Evolutionary conservation across 768 basidiomycete genomes (phyloP), one percentile per base, ranked within the genome.

Genomic region (Lactarius sp.): DNA sequence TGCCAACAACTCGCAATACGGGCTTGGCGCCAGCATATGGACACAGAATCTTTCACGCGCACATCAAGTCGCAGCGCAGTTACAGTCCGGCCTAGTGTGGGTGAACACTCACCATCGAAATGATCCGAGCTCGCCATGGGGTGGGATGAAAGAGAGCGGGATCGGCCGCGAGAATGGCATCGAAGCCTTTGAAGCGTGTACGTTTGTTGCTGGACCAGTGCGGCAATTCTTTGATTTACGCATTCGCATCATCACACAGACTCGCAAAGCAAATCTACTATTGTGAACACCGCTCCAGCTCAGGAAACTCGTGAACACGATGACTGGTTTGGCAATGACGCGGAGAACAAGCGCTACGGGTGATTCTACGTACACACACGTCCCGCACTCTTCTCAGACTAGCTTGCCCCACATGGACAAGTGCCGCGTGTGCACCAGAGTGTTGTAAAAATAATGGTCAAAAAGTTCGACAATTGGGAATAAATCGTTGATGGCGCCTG

Each of bases 51-150:
- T 94, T 37, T 86, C 90, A 0, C 79, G 85, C 60, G 91, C 88
- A 10, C 90, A 93, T 71, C 84, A 87, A 4, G 81, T 92, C 2
- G 81, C 91, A 6, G 80, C 80, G 55, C 76, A 77, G 39, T 85
- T 94, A 41, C 80, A 94, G 67, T 78, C 86, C 18, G 92, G 92
- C 5, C 70, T 94, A 36, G 87, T 90, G 51, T 94, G 92, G 92
- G 83, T 93, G 42, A 94, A 94, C 71, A 92, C 88, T 0, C 90
- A 93, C 68, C 92, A 94, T 70, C 82, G 92, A 52, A 94, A 94
- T 69, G 91, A 94, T 70, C 92, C 92, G 8, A 88, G 87, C 66
- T 92, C 89, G 37, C 91, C 92, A 46, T 94, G 92, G 90, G 91
- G 91, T 20, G 91, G 91, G 6, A 90, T 92, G 90, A 92, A 93